Conservation (phyloP, 768 basidiomycete species). For the Calocybe cyanea region DNA sequence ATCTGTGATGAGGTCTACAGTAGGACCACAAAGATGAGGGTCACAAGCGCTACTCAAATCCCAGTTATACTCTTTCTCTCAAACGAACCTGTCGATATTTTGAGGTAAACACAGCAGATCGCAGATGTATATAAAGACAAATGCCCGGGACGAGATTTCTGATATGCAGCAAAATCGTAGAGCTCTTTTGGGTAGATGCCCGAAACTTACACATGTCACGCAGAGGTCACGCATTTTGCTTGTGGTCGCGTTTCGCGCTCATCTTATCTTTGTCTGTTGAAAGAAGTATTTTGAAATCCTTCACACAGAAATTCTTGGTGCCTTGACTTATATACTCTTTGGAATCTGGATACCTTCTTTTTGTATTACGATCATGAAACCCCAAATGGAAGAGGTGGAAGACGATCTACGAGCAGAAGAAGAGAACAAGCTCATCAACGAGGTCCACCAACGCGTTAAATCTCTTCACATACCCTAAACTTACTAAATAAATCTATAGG, state of each 20-base stretch:
- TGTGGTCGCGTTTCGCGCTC: too few relatives aligned
- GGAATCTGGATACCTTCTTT: neutral
- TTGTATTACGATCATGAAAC: constrained; percentile 32
- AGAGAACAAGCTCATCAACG: constrained; percentile 85
- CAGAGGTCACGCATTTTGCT: too few relatives aligned
- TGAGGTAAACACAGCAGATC: neutral
- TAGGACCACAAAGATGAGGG: too few relatives aligned
- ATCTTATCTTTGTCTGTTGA: too few relatives aligned
- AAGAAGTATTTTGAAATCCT: too few relatives aligned
- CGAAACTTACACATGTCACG: too few relatives aligned
- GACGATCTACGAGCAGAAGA: constrained; percentile 82
- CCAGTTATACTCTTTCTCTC: constrained; percentile 1
- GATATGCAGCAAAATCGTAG: too few relatives aligned
- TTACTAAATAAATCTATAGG: constrained; percentile 35
- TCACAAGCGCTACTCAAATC: constrained; percentile 2
- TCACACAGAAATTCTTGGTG: neutral
- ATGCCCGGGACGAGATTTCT: too few relatives aligned
- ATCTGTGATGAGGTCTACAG: too few relatives aligned
- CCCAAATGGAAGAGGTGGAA: constrained; percentile 65
- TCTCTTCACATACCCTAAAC: neutral
- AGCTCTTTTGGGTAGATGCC: too few relatives aligned
- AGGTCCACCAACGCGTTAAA: constrained; percentile 45
- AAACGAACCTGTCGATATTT: neutral
- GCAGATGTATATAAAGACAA: too few relatives aligned
- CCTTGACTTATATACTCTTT: neutral